phyloP scores from a whole-genome alignment of 768 basidiomycete genomes.

The Zangia roseola region DNA sequence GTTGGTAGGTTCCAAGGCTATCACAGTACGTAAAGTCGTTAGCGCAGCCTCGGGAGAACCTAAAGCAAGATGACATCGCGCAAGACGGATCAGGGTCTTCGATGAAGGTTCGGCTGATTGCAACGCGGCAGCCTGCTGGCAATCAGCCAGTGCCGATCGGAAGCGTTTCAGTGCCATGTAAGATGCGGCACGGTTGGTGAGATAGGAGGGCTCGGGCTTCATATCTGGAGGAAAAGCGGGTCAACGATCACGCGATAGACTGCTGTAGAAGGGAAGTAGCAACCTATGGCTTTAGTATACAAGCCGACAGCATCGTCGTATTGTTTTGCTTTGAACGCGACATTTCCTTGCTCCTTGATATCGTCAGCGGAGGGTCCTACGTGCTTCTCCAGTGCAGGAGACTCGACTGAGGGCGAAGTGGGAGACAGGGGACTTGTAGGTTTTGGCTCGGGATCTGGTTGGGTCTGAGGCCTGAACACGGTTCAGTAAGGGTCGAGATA shows the following conservation, averaged over 20 bases:
- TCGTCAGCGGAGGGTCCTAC: constrained; percentile 46
- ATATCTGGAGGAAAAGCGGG: constrained; percentile 40
- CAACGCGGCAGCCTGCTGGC: constrained; percentile 67
- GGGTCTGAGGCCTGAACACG: constrained; percentile 14
- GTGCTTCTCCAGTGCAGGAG: constrained; percentile 16
- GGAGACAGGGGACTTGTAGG: constrained; percentile 20
- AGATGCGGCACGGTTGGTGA: constrained; percentile 85
- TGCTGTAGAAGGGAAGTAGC: constrained; percentile 23
- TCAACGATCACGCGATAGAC: constrained; percentile 7
- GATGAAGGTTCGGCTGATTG: constrained; percentile 60
- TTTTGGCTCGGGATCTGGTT: constrained; percentile 6
- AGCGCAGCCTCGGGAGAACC: constrained; percentile 67
- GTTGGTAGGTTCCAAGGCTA: constrained; percentile 64
- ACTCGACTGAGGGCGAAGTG: constrained; percentile 3
- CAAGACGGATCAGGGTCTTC: constrained; percentile 82
- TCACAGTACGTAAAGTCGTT: constrained; percentile 60
- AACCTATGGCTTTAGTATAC: constrained; percentile 77
- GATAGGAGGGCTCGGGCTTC: constrained; percentile 71
- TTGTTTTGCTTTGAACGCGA: constrained; percentile 62
- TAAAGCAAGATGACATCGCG: constrained; percentile 79
- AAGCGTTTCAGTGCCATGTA: constrained; percentile 81
- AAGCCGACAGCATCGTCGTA: constrained; percentile 70
- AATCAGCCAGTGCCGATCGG: constrained; percentile 72
- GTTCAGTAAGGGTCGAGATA: constrained; percentile 6
- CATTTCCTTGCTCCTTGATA: constrained; percentile 76